phyloP scores from a whole-genome alignment of 2,329 filamentous ascomycete species.

The Hypoxylon sp. region DNA sequence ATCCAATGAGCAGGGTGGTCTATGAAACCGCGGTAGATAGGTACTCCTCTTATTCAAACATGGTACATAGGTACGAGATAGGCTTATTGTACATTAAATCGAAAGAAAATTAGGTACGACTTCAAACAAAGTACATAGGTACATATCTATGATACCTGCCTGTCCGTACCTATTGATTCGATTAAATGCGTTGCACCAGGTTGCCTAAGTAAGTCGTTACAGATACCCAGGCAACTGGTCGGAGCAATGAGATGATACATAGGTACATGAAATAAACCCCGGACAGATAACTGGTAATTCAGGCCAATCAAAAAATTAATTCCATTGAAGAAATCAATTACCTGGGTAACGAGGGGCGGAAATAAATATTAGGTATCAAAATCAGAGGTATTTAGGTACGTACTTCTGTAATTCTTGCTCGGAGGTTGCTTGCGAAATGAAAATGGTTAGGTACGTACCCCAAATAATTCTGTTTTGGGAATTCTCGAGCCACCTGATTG shows the following conservation, averaged over 20 bases:
- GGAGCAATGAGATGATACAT: not conserved
- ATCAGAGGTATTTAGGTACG: not conserved
- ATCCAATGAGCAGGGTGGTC: not conserved
- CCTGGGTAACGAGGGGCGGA: too few species aligned
- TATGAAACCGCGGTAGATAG: not conserved
- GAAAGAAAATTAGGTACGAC: not conserved
- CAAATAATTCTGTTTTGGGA: constrained; percentile 33
- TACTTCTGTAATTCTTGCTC: not conserved
- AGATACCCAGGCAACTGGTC: not conserved
- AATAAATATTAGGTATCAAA: not conserved
- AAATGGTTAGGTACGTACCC: constrained; percentile 11
- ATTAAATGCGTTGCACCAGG: not conserved
- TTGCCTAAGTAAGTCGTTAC: not conserved
- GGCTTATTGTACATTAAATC: too few species aligned
- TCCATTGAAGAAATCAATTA: not conserved
- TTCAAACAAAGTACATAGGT: too few species aligned
- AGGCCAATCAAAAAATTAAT: not conserved
- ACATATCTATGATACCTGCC: too few species aligned
- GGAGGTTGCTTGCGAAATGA: not conserved
- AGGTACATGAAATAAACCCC: not conserved
- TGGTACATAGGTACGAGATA: not conserved
- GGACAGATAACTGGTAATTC: not conserved
- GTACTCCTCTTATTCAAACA: not conserved
- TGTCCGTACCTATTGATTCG: too few species aligned
- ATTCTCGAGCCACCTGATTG: constrained; percentile 21